phyloP scores from a whole-genome alignment of 257 asterid species.

The Solanum neorickii region DNA sequence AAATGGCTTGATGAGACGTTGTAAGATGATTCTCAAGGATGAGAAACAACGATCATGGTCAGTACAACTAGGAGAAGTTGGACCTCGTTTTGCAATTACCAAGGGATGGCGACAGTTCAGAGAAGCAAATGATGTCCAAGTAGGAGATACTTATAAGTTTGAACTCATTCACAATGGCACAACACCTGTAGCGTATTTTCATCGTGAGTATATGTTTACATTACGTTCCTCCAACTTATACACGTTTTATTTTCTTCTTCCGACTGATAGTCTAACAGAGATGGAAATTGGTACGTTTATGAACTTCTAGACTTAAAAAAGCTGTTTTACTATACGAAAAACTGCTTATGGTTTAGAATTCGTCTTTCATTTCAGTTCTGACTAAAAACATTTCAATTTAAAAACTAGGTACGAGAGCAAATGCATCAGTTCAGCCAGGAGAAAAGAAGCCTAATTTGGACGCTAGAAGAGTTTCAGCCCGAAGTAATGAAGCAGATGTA shows the following conservation, averaged over 20 bases:
- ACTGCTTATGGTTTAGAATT: neutral
- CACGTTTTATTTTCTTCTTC: neutral
- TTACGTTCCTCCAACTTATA: neutral
- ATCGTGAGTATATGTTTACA: neutral
- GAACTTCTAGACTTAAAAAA: neutral
- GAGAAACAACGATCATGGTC: neutral
- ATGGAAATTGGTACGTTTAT: neutral
- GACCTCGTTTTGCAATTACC: neutral
- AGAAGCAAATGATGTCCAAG: neutral
- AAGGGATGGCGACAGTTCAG: neutral
- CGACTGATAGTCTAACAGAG: neutral
- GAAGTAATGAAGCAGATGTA: neutral
- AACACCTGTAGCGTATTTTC: neutral
- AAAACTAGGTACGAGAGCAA: neutral
- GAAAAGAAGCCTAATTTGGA: neutral
- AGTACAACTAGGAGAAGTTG: neutral
- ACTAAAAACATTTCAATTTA: neutral
- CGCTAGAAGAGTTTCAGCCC: neutral
- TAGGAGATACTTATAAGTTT: neutral
- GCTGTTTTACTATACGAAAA: neutral
- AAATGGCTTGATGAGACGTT: neutral
- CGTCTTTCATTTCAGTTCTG: neutral
- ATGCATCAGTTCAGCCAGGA: neutral
- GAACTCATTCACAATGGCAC: neutral
- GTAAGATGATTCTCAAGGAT: neutral